Conservation (phyloP, 345 rosid species). For the Linum usitatissimum region DNA sequence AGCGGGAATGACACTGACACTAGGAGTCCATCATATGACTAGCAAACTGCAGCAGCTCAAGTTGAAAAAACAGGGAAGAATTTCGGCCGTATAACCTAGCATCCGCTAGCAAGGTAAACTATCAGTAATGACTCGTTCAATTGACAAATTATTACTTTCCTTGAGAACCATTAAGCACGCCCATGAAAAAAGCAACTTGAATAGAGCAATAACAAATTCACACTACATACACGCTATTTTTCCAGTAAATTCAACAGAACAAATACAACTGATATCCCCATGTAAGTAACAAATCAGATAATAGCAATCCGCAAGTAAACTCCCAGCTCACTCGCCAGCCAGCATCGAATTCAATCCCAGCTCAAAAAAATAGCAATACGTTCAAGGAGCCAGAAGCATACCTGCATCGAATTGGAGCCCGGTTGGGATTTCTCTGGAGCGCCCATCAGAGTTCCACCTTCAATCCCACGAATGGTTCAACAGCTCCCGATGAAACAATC, state of each 20-base stretch:
- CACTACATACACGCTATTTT: background rate
- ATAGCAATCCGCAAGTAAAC: background rate
- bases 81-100: background rate
- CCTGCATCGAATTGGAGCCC: conserved; percentile 83
- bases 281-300: background rate
- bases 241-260: background rate
- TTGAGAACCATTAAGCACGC: background rate
- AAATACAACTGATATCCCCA: background rate
- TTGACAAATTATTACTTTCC: background rate
- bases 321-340: background rate
- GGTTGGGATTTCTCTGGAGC: conserved; percentile 69
- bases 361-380: conserved; percentile 12
- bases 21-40: background rate
- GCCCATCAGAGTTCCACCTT: conserved; percentile 54
- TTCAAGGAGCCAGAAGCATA: conserved; percentile 20
- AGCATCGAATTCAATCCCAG: conserved; percentile 14
- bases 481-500: conserved; percentile 13
- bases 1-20: background rate
- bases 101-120: background rate
- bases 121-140: background rate
- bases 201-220: background rate
- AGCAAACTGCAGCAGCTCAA: background rate
- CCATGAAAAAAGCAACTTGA: background rate
- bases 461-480: conserved; percentile 11
- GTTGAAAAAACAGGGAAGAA: background rate